Percentiles rank a stretch among this genome's conserved stretches.
Conservation (phyloP, 331 rosid genomes). For the Pyrus hybrid region DNA sequence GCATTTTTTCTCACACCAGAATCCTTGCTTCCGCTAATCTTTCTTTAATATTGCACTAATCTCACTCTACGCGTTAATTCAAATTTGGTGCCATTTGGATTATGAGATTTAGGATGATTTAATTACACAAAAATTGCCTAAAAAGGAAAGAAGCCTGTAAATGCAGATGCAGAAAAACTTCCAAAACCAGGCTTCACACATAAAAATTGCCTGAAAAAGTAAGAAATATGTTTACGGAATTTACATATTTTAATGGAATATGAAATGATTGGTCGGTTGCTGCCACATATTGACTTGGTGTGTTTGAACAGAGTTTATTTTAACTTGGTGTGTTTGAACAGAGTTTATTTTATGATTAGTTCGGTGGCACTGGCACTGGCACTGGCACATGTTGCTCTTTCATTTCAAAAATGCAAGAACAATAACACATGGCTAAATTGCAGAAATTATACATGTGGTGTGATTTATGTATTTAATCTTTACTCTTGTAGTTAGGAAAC, state of each 20-base stretch:
- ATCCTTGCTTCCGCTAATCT: not conserved
- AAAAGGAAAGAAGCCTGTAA: not conserved
- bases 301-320: not conserved
- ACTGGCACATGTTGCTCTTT: not conserved
- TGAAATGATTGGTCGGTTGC: slow-evolving; percentile 5
- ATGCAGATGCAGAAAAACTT: not conserved
- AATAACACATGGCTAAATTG: not conserved
- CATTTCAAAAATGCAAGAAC: not conserved
- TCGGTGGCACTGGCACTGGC: not conserved
- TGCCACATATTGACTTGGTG: not conserved
- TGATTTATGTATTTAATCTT: not conserved
- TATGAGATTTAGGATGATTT: not conserved
- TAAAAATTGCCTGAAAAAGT: not conserved
- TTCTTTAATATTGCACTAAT: not conserved
- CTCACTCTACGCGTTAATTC: not conserved
- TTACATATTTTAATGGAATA: not conserved
- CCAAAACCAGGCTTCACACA: not conserved
- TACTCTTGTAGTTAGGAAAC: too few relatives aligned
- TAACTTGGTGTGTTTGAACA: not conserved
- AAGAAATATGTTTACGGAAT: not conserved
- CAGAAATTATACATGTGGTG: not conserved
- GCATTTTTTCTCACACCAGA: not conserved
- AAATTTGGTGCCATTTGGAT: not conserved
- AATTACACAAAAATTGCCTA: not conserved
- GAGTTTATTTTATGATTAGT: not conserved